Base-by-base conservation (phyloP, 2,329 filamentous ascomycete species). In the Neofusicoccum laricinum region DNA sequence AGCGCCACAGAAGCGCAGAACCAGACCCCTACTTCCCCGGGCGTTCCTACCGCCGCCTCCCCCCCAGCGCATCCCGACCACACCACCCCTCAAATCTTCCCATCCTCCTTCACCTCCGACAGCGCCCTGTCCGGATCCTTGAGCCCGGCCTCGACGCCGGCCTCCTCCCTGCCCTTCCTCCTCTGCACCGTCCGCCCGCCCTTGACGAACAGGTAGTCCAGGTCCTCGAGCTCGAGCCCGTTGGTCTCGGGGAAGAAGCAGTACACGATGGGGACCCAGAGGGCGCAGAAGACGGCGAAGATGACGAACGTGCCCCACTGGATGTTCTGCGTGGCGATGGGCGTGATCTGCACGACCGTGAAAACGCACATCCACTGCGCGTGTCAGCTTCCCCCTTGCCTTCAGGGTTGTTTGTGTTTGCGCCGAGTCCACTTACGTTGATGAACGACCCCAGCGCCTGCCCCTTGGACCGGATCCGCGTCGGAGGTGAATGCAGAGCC, bases 181-280 rank as follows among this genome's bases (percentile, higher is more conserved):
- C 7, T 45, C n/a, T 34, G 36, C n/a, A 69, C 66, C 5, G 66
- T 66, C 30, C 64, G 59, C 12, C 62, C 66, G 32, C 64, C 66
- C 45, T 69, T 67, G 30, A 46, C 40, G 41, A 69, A 67, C 41
- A 69, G 41, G 32, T 68, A 61, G 53, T 83, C 86, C 32, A 61
- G 41, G 32, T 93, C 90, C 72, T 93, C 90, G 0, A 93, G 84
- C 0, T 89, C 90, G 76, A 87, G 90, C 12, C 89, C 89, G 48
- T 87, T 85, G 0, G 90, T 92, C 76, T 92, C 85, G 0, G 88
- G 89, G 69, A 86, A 87, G 14, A 82, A 15, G 67, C 92, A 81
- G 73, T 86, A 85, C 71, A 90, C 87, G 73, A 92, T 89, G 61
- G 92, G 74, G 45, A 87, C 86, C 70, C 90, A 90, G 4, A 82